Evolutionary conservation across 441 rosid genomes (phyloP).

Genomic region (Populus tomentosa): DNA sequence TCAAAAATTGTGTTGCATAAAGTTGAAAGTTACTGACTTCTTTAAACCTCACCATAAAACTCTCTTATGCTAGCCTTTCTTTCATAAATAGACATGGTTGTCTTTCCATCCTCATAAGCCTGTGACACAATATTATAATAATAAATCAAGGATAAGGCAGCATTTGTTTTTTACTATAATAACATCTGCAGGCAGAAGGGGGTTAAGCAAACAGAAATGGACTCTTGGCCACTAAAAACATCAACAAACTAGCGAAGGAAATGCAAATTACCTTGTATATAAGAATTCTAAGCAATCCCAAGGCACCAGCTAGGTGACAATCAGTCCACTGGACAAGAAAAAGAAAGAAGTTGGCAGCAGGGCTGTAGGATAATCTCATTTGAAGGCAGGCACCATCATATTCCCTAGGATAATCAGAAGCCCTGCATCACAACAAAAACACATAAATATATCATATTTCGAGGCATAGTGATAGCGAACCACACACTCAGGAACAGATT

Average conservation of each 20-base stretch:
- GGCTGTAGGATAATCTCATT: constrained; percentile 91
- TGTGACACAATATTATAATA: constrained; percentile 24
- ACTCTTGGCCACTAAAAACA: not conserved
- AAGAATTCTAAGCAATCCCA: constrained; percentile 85
- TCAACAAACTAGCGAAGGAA: not conserved
- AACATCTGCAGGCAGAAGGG: not conserved
- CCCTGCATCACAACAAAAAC: constrained; percentile 42
- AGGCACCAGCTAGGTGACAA: constrained; percentile 79
- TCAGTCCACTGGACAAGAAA: constrained; percentile 96
- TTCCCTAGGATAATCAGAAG: constrained; percentile 73
- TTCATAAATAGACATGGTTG: constrained; percentile 55
- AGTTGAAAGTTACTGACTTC: not conserved
- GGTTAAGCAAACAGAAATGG: not conserved
- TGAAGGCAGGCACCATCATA: constrained; percentile 86
- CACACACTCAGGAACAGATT: not conserved
- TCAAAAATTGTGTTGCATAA: not conserved
- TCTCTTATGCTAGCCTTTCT: constrained; percentile 88
- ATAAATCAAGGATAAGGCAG: constrained; percentile 10
- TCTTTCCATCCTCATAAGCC: constrained; percentile 69
- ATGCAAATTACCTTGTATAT: constrained; percentile 59
- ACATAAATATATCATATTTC: not conserved
- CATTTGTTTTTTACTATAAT: constrained; percentile 1
- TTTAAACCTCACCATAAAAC: constrained; percentile 44
- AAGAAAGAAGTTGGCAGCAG: constrained; percentile 82
- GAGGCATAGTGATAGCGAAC: not conserved